Evolutionary conservation across 1,139 yeast genomes (phyloP).

Genomic region (Trichomonascaceae sp.): DNA sequence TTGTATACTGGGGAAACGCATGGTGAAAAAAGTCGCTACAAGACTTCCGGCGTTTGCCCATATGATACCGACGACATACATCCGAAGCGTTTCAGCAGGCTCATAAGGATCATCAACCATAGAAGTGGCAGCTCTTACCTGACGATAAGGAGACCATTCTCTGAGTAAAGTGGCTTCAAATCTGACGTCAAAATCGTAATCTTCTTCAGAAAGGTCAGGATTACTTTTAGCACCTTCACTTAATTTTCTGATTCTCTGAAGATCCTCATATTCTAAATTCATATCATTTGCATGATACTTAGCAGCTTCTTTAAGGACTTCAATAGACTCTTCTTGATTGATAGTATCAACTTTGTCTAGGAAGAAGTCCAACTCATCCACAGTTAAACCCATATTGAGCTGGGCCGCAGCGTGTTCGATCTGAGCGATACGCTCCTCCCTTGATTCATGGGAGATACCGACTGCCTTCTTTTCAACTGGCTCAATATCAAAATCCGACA

Average conservation of each 20-base stretch:
- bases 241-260: constrained; percentile 7
- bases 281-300: constrained; percentile 41
- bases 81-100: constrained; percentile 52
- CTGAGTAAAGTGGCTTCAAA: constrained; percentile 38
- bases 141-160: constrained; percentile 46
- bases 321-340: constrained; percentile 38
- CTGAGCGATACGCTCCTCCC: not conserved
- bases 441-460: not conserved
- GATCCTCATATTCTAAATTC: constrained; percentile 1
- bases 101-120: constrained; percentile 39
- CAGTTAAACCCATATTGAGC: not conserved
- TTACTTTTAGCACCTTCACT: constrained; percentile 14
- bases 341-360: constrained; percentile 37
- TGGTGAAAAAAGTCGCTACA: constrained; percentile 51
- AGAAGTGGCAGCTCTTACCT: constrained; percentile 43
- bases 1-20: constrained; percentile 48
- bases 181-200: constrained; percentile 31
- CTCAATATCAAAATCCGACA: not conserved
- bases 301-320: constrained; percentile 36
- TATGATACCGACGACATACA: constrained; percentile 47
- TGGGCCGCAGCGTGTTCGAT: not conserved
- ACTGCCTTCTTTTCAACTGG: not conserved
- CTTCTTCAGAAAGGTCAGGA: constrained; percentile 10
- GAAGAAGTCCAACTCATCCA: constrained; percentile 25
- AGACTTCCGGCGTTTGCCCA: constrained; percentile 54